Base-by-base conservation (phyloP, 345 rosid genomes). In the Leavenworthia alabamica region DNA sequence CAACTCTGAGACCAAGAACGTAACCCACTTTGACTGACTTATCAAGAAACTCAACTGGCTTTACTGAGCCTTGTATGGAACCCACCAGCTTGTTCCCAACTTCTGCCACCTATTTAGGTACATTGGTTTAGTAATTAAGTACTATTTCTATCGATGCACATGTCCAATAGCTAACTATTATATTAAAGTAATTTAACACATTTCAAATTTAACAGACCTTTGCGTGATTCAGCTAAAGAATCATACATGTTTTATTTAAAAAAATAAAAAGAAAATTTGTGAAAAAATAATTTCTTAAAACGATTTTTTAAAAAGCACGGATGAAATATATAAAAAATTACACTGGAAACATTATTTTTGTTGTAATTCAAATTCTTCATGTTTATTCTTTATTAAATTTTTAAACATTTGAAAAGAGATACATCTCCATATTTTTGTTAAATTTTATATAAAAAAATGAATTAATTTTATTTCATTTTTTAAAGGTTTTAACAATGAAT, bases 21-120 rank as follows among this genome's bases (percentile, higher is more conserved):
- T 89, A 89, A 35, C 94, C 96, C 13, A 80, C 76, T 62, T 58
- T 86, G 56, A 85, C 83, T 20, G 51, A 47, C 60, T 75, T 70
- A 16, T 62, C 39, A 46, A 69, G 70, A 36, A 82, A 40, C 23
- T 80, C 69, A 2, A 80, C 91, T 26, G 77, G 75, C 79, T 86
- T 89, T 54, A 86, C 78, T 4, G 94, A 78, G 47, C 94, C 96
- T 75, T 81, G 90, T 72, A 89, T 81, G 54, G 77, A 82, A 47
- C 96, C 94, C 27, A 81, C 89, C 60, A 89, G 50, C 63, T 81
- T 81, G 8, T 65, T 61, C 54, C 73, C 86, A 56, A 81, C 12
- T 73, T 79, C 82, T 1, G 94, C 94, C 47, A 84, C 87, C 94
- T 86, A 41, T 41, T 32, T 53, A 12, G 9, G 11, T 44, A 45